phyloP scores from a whole-genome alignment of 108 stramenopile genomes.

The Hondaea fermentalgiana region DNA sequence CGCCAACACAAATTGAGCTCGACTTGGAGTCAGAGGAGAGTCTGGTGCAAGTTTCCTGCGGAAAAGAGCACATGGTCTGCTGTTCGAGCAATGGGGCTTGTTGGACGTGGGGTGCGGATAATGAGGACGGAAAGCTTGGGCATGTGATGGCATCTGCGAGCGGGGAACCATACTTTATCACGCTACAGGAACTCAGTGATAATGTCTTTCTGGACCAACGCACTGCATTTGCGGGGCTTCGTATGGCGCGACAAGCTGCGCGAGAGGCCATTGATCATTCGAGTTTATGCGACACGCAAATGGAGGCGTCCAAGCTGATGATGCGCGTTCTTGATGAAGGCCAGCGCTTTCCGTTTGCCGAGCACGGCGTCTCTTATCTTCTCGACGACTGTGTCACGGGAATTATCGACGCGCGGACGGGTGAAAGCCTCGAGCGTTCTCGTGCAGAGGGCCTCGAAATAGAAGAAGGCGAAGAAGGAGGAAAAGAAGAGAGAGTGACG shows the following conservation, averaged over 20 bases:
- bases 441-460: not conserved
- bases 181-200: not conserved
- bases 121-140: not conserved
- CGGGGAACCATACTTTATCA: not conserved
- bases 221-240: not conserved
- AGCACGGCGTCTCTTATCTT: not conserved
- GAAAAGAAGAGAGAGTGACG: too few relatives aligned
- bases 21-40: not conserved
- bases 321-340: not conserved
- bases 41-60: not conserved
- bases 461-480: too few relatives aligned
- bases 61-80: not conserved
- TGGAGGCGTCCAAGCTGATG: not conserved
- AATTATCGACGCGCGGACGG: not conserved
- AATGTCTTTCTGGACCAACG: not conserved
- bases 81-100: not conserved
- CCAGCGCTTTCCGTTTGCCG: not conserved
- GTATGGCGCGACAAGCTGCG: not conserved
- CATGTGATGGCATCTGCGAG: not conserved
- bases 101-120: not conserved
- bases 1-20: not conserved
- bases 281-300: not conserved
- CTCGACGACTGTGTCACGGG: not conserved
- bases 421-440: not conserved
- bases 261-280: not conserved